A percentile compares a stretch with the other conserved stretches of the same genome.
These are phyloP conservation scores for Metarhizium sp. DNA, from an alignment of 2,329 filamentous ascomycete species.

Conservation along the genomic window DNA sequence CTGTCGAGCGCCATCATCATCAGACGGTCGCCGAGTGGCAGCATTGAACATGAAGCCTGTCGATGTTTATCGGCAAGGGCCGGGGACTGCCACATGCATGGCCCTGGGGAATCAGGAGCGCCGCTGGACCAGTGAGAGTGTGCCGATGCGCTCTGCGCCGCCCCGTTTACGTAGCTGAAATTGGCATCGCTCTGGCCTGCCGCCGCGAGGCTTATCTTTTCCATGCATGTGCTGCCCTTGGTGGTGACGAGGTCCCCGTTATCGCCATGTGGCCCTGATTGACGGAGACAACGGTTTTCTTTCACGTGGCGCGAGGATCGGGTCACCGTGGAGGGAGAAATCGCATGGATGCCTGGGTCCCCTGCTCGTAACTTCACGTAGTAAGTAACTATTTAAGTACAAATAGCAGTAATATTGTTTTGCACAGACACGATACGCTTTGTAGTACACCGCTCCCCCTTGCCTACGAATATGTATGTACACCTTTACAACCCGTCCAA, in stretches of 20 bases:
- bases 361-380: no score
- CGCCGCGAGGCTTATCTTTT: background rate
- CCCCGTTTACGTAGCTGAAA: conserved; percentile 26
- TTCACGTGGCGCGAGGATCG: background rate
- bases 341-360: no score
- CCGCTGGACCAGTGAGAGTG: background rate
- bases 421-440: background rate
- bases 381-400: background rate
- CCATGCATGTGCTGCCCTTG: no score
- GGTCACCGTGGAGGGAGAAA: background rate
- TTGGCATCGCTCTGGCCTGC: conserved; percentile 14
- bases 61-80: background rate
- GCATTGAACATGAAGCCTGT: no score
- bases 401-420: background rate
- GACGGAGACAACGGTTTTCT: background rate
- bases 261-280: background rate
- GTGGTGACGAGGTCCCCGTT: background rate
- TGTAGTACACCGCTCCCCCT: background rate
- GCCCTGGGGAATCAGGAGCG: conserved; percentile 10
- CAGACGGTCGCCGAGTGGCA: background rate
- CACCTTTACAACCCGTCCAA: background rate
- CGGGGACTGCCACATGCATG: conserved; percentile 1
- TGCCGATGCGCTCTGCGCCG: background rate
- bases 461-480: background rate
- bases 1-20: background rate